Base-by-base conservation (phyloP, 2,329 filamentous ascomycete genomes). In the Beauveria sp. region DNA sequence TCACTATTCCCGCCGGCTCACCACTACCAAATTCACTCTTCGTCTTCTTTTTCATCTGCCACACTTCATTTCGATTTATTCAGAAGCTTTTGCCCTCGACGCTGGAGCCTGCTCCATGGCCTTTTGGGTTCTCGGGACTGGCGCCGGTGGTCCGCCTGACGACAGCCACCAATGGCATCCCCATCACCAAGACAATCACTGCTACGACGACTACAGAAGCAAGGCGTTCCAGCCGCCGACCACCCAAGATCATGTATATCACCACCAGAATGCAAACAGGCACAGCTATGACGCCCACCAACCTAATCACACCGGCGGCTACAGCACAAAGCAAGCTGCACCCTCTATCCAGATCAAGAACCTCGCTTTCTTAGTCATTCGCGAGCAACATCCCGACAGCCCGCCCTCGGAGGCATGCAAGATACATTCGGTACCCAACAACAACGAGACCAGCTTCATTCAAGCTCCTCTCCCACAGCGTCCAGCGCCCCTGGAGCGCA, bases 401-500 rank as follows among this genome's bases (percentile, higher is more conserved):
- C 51, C 42, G 8, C 50, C 58, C 4, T 22, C 28, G 18, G 50
- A 47, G 30, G 20, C 20, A 28, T 40, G 40, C 42, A 28, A 52
- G 5, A 5, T 18, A 9, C 58, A 16, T n/a, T 26, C 26, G 28
- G 28, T 50, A 3, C 40, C 28, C 22, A 42, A n/a, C 22, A 38
- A 14, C 40, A 53, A 22, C 20, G 40, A 43, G 5, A 38, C 64
- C 69, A 67, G 42, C 65, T 63, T 47, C 63, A 58, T 60, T 56
- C 34, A 61, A 64, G 42, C 16, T 14, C 59, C 58, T 7, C 47
- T 43, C 16, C 50, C 30, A 6, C 58, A 12, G 40, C 61, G 34
- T 58, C 66, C 61, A 63, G 64, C 49, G 58, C 65, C 70, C 30
- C 77, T 81, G 74, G 80, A 82, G 65, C 74, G 78, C 30, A 82